These are phyloP conservation scores for Thielaviopsis populi DNA, from an alignment of 2,329 filamentous ascomycete genomes.

Conservation along the genomic window DNA sequence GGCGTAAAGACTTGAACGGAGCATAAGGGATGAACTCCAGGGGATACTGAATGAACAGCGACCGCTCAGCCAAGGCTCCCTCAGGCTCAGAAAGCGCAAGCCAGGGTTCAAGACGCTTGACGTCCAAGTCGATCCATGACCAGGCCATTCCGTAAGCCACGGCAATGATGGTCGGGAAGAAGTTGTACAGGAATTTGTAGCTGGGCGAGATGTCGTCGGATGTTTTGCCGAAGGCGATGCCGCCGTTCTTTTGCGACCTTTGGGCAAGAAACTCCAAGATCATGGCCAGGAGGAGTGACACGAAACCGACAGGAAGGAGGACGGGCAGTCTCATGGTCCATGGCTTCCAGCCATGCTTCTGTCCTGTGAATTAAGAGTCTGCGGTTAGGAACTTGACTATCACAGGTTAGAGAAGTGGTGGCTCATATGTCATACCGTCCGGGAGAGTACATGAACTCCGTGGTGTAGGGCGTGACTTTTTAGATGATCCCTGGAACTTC, in stretches of 20 bases:
- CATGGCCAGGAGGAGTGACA: slow-evolving; percentile 28
- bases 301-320: slow-evolving; percentile 25
- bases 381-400: background rate
- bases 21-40: slow-evolving; percentile 25
- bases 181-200: slow-evolving; percentile 31
- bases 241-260: slow-evolving; percentile 28
- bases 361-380: slow-evolving; percentile 13
- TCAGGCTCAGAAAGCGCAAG: slow-evolving; percentile 36
- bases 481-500: background rate
- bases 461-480: background rate
- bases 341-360: slow-evolving; percentile 16
- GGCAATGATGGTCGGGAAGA: slow-evolving; percentile 38
- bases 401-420: slow-evolving; percentile 13
- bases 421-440: slow-evolving; percentile 12
- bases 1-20: slow-evolving; percentile 22
- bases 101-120: slow-evolving; percentile 44
- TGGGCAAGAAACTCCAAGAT: slow-evolving; percentile 32
- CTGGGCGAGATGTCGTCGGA: slow-evolving; percentile 24
- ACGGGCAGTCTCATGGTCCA: slow-evolving; percentile 21
- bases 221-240: slow-evolving; percentile 23
- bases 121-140: slow-evolving; percentile 45
- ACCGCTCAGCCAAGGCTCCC: slow-evolving; percentile 31
- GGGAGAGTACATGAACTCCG: slow-evolving; percentile 11
- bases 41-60: slow-evolving; percentile 40
- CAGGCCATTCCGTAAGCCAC: slow-evolving; percentile 41